These are phyloP conservation scores for Calvatia gigantea DNA, from an alignment of 768 basidiomycete species.

Conservation along the genomic window DNA sequence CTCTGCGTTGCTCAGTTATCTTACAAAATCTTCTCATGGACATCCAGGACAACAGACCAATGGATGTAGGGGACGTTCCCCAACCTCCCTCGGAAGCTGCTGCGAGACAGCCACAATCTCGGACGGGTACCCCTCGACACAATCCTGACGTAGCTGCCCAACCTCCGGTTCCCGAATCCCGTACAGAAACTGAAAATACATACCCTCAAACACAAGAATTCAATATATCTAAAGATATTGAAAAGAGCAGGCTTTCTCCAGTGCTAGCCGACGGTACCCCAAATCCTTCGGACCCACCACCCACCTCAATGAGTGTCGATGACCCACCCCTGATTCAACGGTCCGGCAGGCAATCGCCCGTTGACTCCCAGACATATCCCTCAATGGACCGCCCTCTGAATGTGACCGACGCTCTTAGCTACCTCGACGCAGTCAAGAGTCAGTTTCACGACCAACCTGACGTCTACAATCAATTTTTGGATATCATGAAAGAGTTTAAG, in stretches of 20 bases:
- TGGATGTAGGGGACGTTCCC: constrained; percentile 2
- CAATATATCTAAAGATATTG: constrained; percentile 1
- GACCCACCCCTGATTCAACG: constrained; percentile 17
- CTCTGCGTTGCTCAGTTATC: constrained; percentile 11
- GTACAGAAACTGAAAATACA: constrained; percentile 7
- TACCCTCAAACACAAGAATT: background rate
- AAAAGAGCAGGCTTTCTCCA: constrained; percentile 7
- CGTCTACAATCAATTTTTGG: constrained; percentile 91
- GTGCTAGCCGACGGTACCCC: constrained; percentile 5
- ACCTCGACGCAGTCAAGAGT: constrained; percentile 89
- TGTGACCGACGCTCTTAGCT: constrained; percentile 90
- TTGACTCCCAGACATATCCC: constrained; percentile 28
- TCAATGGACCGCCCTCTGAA: constrained; percentile 68
- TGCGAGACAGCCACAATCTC: constrained; percentile 3
- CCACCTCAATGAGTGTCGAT: constrained; percentile 25
- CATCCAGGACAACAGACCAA: constrained; percentile 1
- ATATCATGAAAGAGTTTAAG: constrained; percentile 99
- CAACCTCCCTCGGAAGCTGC: background rate
- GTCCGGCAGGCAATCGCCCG: constrained; percentile 22
- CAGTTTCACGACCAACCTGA: constrained; percentile 92
- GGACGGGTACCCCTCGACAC: constrained; percentile 2
- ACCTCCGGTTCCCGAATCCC: background rate
- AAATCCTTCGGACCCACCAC: constrained; percentile 34
- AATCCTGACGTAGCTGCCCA: constrained; percentile 5
- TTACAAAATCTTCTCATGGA: constrained; percentile 16